These are phyloP conservation scores for Firmiana major DNA, from an alignment of 345 rosid genomes.

Conservation along the genomic window DNA sequence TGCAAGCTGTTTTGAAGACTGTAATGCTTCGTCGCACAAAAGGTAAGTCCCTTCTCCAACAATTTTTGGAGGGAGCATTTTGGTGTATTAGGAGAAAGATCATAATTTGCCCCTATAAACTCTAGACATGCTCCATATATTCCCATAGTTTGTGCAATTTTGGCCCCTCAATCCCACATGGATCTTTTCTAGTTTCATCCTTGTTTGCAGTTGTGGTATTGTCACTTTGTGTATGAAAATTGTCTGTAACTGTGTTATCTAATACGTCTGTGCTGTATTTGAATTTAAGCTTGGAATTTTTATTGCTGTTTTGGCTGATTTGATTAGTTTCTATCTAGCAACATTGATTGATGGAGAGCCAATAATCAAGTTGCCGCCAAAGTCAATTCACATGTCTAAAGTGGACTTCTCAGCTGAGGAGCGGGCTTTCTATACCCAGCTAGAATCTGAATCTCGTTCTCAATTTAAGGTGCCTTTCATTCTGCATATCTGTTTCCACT, in stretches of 20 bases:
- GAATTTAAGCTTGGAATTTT: constrained; percentile 11
- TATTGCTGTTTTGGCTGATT: constrained; percentile 22
- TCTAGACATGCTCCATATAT: background rate
- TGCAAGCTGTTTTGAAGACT: constrained; percentile 82
- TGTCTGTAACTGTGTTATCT: background rate
- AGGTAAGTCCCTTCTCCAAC: constrained; percentile 47
- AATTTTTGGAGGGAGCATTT: background rate
- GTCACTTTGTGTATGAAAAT: background rate
- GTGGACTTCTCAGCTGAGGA: constrained; percentile 82
- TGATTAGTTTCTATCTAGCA: constrained; percentile 40
- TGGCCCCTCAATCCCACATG: background rate
- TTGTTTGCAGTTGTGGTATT: background rate
- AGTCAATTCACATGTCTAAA: constrained; percentile 52
- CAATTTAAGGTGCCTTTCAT: constrained; percentile 70
- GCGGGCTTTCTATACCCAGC: constrained; percentile 72
- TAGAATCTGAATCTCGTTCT: constrained; percentile 77
- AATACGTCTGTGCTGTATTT: constrained; percentile 10
- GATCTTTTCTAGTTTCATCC: background rate
- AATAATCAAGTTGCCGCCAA: constrained; percentile 80
- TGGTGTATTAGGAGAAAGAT: background rate
- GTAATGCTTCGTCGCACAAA: constrained; percentile 97
- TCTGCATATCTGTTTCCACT: constrained; percentile 5
- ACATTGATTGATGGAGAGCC: constrained; percentile 86
- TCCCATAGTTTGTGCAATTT: background rate
- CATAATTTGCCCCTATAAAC: background rate